phyloP scores from a whole-genome alignment of 2,329 filamentous ascomycete genomes.

The Coniochaeta pulveracea region DNA sequence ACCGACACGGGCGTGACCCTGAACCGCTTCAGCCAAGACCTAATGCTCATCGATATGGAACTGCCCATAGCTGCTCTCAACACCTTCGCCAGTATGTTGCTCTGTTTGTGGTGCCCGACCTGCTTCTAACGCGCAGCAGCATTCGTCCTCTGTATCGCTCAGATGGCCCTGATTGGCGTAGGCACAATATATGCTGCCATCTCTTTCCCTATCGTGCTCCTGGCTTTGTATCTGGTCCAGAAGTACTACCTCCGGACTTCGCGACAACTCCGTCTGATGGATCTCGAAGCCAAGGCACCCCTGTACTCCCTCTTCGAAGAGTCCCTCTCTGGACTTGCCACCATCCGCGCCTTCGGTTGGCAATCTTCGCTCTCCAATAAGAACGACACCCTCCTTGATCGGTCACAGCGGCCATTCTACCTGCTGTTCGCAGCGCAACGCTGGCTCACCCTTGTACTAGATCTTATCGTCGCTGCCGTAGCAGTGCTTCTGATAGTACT shows the following conservation, averaged over 20 bases:
- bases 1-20: conserved; percentile 21
- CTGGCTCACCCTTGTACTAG: conserved; percentile 33
- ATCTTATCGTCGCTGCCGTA: conserved; percentile 23
- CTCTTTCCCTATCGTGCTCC: conserved; percentile 28
- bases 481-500: conserved; percentile 23
- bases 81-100: conserved; percentile 12
- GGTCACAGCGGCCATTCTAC: conserved; percentile 45
- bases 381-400: conserved; percentile 36
- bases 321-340: conserved; percentile 32
- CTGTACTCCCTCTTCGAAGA: conserved; percentile 37
- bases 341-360: conserved; percentile 45
- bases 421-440: conserved; percentile 44
- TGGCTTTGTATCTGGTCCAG: conserved; percentile 29
- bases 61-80: conserved; percentile 16
- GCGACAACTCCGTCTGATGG: conserved; percentile 37
- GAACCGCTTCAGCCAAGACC: conserved; percentile 22
- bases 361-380: conserved; percentile 26
- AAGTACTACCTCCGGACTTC: conserved; percentile 40
- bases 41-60: conserved; percentile 17
- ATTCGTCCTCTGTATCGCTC: conserved; percentile 21
- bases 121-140: conserved; percentile 8
- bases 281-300: conserved; percentile 39
- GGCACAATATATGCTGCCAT: conserved; percentile 30
- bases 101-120: too few relatives aligned
- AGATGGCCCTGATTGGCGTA: conserved; percentile 31